Evolutionary conservation across 2,329 filamentous ascomycete genomes (phyloP).

Genomic region (Scedosporium boydii): DNA sequence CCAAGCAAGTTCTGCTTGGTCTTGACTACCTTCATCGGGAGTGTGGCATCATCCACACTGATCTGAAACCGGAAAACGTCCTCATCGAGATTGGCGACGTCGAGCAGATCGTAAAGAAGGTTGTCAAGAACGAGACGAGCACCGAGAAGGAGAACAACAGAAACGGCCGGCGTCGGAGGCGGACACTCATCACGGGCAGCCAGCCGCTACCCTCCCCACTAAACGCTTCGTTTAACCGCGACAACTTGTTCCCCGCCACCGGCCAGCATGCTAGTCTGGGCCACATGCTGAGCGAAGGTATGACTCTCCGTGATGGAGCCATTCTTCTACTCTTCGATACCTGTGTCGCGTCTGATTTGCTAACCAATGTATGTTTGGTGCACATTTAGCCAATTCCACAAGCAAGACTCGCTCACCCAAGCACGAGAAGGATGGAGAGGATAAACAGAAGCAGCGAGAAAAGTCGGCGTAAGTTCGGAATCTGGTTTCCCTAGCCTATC

Average conservation of each 20-base stretch:
- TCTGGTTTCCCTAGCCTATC: background rate
- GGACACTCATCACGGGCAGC: constrained; percentile 93
- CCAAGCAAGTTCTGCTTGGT: constrained; percentile 91
- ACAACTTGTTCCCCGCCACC: constrained; percentile 58
- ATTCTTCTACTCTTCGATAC: background rate
- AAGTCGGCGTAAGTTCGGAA: constrained; percentile 72
- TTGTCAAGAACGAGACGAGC: constrained; percentile 70
- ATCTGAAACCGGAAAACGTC: constrained; percentile 95
- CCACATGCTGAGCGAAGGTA: constrained; percentile 76
- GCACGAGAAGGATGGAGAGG: constrained; percentile 25
- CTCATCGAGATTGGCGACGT: constrained; percentile 98
- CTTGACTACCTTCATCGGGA: constrained; percentile 95
- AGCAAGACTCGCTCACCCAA: constrained; percentile 1
- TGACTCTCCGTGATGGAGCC: constrained; percentile 13
- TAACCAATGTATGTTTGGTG: background rate
- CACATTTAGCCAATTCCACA: background rate
- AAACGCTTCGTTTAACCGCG: constrained; percentile 79
- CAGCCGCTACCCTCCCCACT: constrained; percentile 92
- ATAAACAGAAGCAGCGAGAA: constrained; percentile 74
- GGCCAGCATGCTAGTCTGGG: constrained; percentile 68
- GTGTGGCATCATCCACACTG: constrained; percentile 97
- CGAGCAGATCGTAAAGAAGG: constrained; percentile 94
- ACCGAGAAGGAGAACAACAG: constrained; percentile 76
- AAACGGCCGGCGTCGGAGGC: constrained; percentile 79
- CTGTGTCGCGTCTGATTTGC: background rate